Percentiles rank a stretch among this genome's conserved stretches.
Evolutionary conservation across 345 rosid species (phyloP).

Genomic region (Salix udensis): DNA sequence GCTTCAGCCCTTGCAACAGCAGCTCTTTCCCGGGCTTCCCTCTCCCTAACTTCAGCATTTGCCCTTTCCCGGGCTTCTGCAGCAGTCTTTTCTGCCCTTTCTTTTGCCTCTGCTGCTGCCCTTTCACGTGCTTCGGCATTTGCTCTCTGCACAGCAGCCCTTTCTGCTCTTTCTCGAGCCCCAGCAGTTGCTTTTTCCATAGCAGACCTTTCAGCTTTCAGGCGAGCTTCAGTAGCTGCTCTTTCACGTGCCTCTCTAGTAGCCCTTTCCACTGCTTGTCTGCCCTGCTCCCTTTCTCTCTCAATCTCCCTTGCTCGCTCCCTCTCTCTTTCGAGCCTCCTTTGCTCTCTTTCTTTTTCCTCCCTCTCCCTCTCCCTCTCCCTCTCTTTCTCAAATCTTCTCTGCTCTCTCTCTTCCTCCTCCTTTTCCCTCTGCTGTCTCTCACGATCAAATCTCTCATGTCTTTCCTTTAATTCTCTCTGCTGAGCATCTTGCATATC

Average conservation of each 20-base stretch:
- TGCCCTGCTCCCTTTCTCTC: conserved; percentile 64
- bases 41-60: conserved; percentile 57
- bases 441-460: conserved; percentile 49
- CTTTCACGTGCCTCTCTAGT: conserved; percentile 96
- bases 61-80: conserved; percentile 85
- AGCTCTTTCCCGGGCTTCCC: conserved; percentile 38
- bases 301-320: conserved; percentile 59
- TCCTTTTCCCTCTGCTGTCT: conserved; percentile 49
- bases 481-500: conserved; percentile 51
- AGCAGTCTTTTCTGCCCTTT: conserved; percentile 81
- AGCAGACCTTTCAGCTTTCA: conserved; percentile 85
- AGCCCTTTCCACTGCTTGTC: conserved; percentile 96
- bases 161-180: conserved; percentile 86
- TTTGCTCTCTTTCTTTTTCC: conserved; percentile 61
- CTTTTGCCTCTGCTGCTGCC: conserved; percentile 81
- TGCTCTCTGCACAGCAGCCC: conserved; percentile 89
- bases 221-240: conserved; percentile 81
- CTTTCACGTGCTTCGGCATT: conserved; percentile 98
- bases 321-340: conserved; percentile 62
- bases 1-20: conserved; percentile 36
- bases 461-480: conserved; percentile 57
- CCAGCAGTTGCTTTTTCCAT: conserved; percentile 65
- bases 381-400: conserved; percentile 59
- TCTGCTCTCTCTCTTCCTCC: conserved; percentile 55
- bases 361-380: conserved; percentile 52